These are phyloP conservation scores for Hyphodiscus hymeniophilus DNA, from an alignment of 495 filamentous ascomycete species.

Conservation along the genomic window DNA sequence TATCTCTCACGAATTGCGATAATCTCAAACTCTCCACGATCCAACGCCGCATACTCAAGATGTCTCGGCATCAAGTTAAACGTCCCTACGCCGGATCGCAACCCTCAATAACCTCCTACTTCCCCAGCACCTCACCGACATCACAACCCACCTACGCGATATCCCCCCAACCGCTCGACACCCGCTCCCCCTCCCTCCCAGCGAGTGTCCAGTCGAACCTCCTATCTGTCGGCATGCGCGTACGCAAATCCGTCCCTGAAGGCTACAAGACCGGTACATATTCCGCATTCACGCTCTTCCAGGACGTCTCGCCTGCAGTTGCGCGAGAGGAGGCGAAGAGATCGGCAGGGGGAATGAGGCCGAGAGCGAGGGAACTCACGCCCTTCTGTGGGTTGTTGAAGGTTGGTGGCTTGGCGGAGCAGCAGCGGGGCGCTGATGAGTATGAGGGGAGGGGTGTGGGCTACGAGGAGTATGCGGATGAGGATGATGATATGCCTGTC, in stretches of 20 bases:
- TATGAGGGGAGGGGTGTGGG: slow-evolving; percentile 1
- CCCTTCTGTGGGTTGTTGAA: slow-evolving; percentile 73
- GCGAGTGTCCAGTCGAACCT: slow-evolving; percentile 64
- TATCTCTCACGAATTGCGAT: neutral
- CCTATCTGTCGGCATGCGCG: slow-evolving; percentile 82
- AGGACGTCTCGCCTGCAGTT: slow-evolving; percentile 18
- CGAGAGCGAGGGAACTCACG: slow-evolving; percentile 45
- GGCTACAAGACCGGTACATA: slow-evolving; percentile 73
- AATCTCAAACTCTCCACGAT: neutral
- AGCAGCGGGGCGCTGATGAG: slow-evolving; percentile 15
- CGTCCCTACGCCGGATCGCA: slow-evolving; percentile 22
- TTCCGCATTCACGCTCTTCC: slow-evolving; percentile 36
- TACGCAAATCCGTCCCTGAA: slow-evolving; percentile 84
- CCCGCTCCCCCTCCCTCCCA: slow-evolving; percentile 40
- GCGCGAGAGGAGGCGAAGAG: slow-evolving; percentile 1
- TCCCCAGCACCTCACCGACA: slow-evolving; percentile 4
- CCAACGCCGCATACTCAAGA: slow-evolving; percentile 3
- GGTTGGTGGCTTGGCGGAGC: slow-evolving; percentile 38
- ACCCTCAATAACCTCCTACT: slow-evolving; percentile 21
- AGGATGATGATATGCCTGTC: slow-evolving; percentile 10
- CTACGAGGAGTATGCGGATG: slow-evolving; percentile 9
- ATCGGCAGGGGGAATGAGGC: slow-evolving; percentile 19
- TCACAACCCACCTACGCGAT: neutral
- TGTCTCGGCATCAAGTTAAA: slow-evolving; percentile 15
- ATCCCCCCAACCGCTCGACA: neutral